Base-by-base conservation (phyloP, 106 monocot species). In the Dactylorhiza incarnata region DNA sequence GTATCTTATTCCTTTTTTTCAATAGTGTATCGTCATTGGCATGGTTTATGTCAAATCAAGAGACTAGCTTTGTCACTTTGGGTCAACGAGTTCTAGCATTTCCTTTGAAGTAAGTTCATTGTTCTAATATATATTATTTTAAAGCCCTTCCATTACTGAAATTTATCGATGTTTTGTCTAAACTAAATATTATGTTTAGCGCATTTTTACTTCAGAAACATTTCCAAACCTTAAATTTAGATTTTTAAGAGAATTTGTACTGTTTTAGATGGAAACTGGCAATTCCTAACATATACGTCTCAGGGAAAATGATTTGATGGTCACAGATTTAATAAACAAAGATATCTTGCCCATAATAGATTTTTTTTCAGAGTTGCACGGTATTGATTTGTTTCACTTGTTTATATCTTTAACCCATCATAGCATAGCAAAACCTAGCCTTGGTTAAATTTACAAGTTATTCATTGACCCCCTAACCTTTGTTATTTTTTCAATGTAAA, bases 31-130 rank as follows among this genome's bases (percentile, higher is more conserved):
- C 96, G 45, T 96, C 96, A 14, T 74, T 96, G 52, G 96, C 96
- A 17, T 87, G 80, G 84, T 96, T 96, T 73, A 96, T 96, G 96
- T 93, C 96, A 74, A 96, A 96, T 76, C 96, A 96, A 77, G 96
- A 96, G 75, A 93, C 96, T 23, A 96, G 96, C 77, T 96, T 96
- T 93, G 96, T 96, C 58, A 96, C 96, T 14, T 87, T 96, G 83
- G 96, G 92, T 2, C 93, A 96, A 71, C 88, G 96, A 12, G 93
- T 96, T 61, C 84, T 96, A 71, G 96, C 96, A 76, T 89, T 87
- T 73, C 92, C 92, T 73, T 86, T 96, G 68, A 96, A 93, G 96
- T 96, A 75, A 93, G 88, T 83, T 26, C 54, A 48, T 55, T 48
- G 3, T 74, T 74, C 25, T 45, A 47, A 7, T 48, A 12, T 65